Base-by-base conservation (phyloP, 2,329 filamentous ascomycete species). In the Aspergillus texensis region DNA sequence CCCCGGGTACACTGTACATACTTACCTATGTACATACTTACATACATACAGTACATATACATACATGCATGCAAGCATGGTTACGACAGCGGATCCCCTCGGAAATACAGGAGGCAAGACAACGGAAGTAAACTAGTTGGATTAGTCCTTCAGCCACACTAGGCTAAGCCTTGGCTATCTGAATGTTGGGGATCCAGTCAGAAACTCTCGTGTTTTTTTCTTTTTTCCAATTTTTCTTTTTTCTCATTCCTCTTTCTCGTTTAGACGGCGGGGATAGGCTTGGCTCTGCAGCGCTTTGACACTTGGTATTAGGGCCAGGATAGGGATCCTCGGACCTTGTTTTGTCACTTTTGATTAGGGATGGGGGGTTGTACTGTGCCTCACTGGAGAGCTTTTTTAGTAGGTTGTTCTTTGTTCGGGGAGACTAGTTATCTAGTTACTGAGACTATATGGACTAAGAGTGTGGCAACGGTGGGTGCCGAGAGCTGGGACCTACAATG, bases 251-350 rank as follows among this genome's bases (percentile, higher is more conserved):
- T 28, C 52, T 45, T 64, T 24, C 26, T 21, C 34, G 34, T 43
- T 45, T 30, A 57, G 58, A 61, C 52, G 60, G 64, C 60, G 64
- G 66, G 61, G 63, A 64, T 54, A 43, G 55, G 61, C 64, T 68
- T 69, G 67, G 67, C 67, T 68, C 64, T 68, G 66, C 66, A 67
- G 64, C 66, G 67, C 66, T 65, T 69, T 65, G 67, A 69, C 66
- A 36, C 55, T 61, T 56, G 58, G 58, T 41, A 41, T 53, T 48
- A 41, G 57, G 46, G 56, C 62, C 62, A 59, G 67, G 60, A 62
- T 66, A 63, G 39, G 56, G 55, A 65, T 68, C 53, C 60, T 65
- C 60, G 45, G 48, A 21, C 24, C 28, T 12, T 56, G 39, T 52
- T 45, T 57, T 53, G 46, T 24, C n/a, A 43, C 32, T 41, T 30